Base-by-base conservation (phyloP, 2,329 filamentous ascomycete genomes). In the Alternaria brassicae region DNA sequence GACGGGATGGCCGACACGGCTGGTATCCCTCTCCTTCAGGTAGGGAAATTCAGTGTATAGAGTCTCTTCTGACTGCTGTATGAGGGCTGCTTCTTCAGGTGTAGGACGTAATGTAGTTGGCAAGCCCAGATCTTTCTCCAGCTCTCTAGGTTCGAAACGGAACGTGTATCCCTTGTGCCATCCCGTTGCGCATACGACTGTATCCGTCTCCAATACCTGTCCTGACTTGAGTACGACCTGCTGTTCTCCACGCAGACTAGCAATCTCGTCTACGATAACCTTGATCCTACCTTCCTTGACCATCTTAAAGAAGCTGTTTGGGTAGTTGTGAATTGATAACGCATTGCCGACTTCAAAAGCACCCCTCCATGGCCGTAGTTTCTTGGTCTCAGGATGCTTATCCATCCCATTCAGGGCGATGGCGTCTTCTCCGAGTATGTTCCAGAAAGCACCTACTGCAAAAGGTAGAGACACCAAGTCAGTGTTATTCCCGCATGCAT, bases 301-400 rank as follows among this genome's bases (percentile, higher is more conserved):
- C 12, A 87, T 75, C 6, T 85, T 82, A 68, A 88, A 85, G 67
- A 89, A 83, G 62, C 85, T 79, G 3, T 79, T 81, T 0, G 81
- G 80, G 65, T 86, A 89, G 69, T 89, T 90, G 56, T 87, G 78
- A 28, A 89, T 88, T 45, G 84, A 84, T 30, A 89, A 78, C 0
- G 81, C 81, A 10, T 81, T 83, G 2, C 83, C 86, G 7, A 84
- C 82, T 82, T 85, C 89, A 53, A 82, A 80, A 0, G 79, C 75
- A 10, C 66, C 66, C 41, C 76, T 66, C 78, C 79, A 80, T 1
- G 80, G 80, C 36, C 75, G 75, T 53, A 82, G 58, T 54, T 81
- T 82, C 56, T 72, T 67, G 9, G 77, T 76, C 56, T 81, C 78
- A 0, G 74, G 62, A 62, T 82, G 71, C 3, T 75, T 69, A 50